Base-by-base conservation (phyloP, 2,329 filamentous ascomycete species). In the Pyricularia sp. region DNA sequence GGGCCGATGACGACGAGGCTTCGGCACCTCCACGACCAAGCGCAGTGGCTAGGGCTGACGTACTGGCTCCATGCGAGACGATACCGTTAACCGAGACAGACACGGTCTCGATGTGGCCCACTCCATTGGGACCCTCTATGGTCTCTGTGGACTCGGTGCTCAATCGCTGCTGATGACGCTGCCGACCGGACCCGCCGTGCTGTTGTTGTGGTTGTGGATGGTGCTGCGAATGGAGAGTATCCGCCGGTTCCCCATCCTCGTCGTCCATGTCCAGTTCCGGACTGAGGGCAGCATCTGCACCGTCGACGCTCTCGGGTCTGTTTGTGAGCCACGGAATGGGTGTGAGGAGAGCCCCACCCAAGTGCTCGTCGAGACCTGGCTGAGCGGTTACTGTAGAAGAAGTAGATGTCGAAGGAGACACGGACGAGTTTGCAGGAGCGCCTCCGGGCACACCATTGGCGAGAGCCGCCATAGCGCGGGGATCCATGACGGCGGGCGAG, bases 311-410 rank as follows among this genome's bases (percentile, higher is more conserved):
- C 17, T 64, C 33, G 26, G 68, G 36, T 30, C 64, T 42, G 50
- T 64, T 26, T 23, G 64, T 66, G 67, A 98, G 81, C 95, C 95
- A 99, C 0, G 94, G 92, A 69, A 99, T 98, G 0, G 94, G 95
- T 0, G 94, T 98, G 66, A 99, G 83, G 23, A 97, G 83, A 0
- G 95, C 95, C 7, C 95, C 95, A 26, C 94, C 94, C 1, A 98
- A 82, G 14, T 90, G 91, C 77, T 97, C 94, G 74, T 98, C 94
- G 66, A 91, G 93, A 1, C 93, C 94, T 7, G 94, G 81, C 0
- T 79, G 77, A 5, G 25, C 59, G 14, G 25, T 63, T 23, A 63
- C 25, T 7, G 59, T 28, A 10, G 79, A 77, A 2, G 76, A 73
- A 2, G 78, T 77, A 71, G 79, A 79, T 72, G 75, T 50, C 10